phyloP scores from a whole-genome alignment of 352 stramenopile species.

The Phytophthora fragariae region DNA sequence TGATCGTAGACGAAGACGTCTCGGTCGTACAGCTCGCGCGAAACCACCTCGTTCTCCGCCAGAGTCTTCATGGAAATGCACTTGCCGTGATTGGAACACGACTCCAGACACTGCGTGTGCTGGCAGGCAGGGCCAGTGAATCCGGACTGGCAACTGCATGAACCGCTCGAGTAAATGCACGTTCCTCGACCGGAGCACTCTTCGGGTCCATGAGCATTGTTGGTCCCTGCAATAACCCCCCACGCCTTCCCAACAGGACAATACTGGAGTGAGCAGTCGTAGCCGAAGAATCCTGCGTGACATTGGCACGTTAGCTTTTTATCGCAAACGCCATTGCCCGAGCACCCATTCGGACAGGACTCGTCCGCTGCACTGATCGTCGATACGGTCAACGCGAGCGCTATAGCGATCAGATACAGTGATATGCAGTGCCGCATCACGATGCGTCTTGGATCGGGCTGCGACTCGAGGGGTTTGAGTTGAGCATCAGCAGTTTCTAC shows the following conservation, averaged over 20 bases:
- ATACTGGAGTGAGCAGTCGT: slow-evolving; percentile 66
- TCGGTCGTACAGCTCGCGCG: slow-evolving; percentile 62
- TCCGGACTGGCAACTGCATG: slow-evolving; percentile 83
- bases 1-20: slow-evolving; percentile 50
- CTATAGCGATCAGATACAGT: slow-evolving; percentile 4
- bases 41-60: slow-evolving; percentile 56
- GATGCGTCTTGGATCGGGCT: neutral
- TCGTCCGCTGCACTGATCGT: slow-evolving; percentile 11
- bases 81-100: slow-evolving; percentile 58
- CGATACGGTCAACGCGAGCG: slow-evolving; percentile 1
- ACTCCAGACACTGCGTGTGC: slow-evolving; percentile 57
- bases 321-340: slow-evolving; percentile 63
- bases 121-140: slow-evolving; percentile 83
- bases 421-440: slow-evolving; percentile 15
- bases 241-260: slow-evolving; percentile 64
- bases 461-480: neutral
- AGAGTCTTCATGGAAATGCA: slow-evolving; percentile 77
- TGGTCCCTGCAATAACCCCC: slow-evolving; percentile 51
- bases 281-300: slow-evolving; percentile 58
- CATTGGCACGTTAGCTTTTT: slow-evolving; percentile 68
- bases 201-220: slow-evolving; percentile 54
- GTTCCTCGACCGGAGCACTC: slow-evolving; percentile 75
- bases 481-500: slow-evolving; percentile 29
- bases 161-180: slow-evolving; percentile 71
- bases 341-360: slow-evolving; percentile 71